These are phyloP conservation scores for Nigrospora oryzae DNA, from an alignment of 2,329 filamentous ascomycete species.

Conservation along the genomic window DNA sequence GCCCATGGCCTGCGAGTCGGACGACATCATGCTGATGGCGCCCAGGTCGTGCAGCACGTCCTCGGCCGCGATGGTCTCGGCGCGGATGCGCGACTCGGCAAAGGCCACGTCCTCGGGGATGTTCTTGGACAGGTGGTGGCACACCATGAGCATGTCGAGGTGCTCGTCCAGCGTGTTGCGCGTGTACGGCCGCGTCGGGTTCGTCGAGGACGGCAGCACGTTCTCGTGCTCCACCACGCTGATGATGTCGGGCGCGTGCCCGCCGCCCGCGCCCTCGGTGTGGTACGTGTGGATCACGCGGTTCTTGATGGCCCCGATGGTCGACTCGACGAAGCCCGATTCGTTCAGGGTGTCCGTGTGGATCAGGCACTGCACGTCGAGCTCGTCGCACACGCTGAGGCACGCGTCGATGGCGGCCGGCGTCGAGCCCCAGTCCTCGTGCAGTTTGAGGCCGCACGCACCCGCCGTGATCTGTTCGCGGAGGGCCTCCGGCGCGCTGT, in stretches of 20 bases:
- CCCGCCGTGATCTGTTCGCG: constrained; percentile 76
- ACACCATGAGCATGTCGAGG: constrained; percentile 97
- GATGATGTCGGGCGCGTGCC: constrained; percentile 94
- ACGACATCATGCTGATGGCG: constrained; percentile 96
- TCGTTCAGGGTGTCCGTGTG: constrained; percentile 96
- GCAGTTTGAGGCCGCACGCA: constrained; percentile 83
- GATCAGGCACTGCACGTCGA: constrained; percentile 88
- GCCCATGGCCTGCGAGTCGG: constrained; percentile 94
- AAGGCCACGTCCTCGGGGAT: constrained; percentile 96
- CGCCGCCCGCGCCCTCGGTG: constrained; percentile 89
- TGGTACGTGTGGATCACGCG: constrained; percentile 95
- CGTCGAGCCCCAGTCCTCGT: constrained; percentile 93
- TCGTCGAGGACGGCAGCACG: constrained; percentile 84
- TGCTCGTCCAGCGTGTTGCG: constrained; percentile 92
- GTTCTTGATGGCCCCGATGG: constrained; percentile 74
- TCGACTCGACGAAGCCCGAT: constrained; percentile 92
- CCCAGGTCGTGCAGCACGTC: constrained; percentile 92
- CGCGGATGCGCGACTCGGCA: constrained; percentile 86
- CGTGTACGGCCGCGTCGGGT: constrained; percentile 86
- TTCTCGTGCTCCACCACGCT: constrained; percentile 82
- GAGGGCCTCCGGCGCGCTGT: constrained; percentile 61
- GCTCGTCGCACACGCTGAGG: constrained; percentile 76
- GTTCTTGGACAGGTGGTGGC: constrained; percentile 85
- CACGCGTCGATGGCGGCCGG: constrained; percentile 88
- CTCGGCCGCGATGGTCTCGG: constrained; percentile 93